Base-by-base conservation (phyloP, 768 basidiomycete species). In the Rhodosporidiobolus odoratus region DNA sequence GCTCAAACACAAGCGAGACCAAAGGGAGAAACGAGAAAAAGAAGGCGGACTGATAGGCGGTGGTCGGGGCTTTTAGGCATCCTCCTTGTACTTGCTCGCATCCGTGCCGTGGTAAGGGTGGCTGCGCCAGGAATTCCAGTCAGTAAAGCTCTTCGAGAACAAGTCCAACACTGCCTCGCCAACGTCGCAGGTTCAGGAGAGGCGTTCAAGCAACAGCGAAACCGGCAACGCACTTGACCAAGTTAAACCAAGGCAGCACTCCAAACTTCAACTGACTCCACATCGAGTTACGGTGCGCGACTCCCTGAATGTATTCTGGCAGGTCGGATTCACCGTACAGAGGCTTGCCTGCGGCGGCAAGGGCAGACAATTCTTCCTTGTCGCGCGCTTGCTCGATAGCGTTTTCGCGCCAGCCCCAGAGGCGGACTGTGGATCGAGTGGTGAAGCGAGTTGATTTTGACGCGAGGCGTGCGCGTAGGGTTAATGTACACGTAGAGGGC, bases 381-480 rank as follows among this genome's bases (percentile, higher is more conserved):
- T 97, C 95, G 80, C 82, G 84, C 60, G 85, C 85, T 74, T 89
- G 85, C 79, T 98, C 95, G 23, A 63, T 16, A n/a, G 62, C 85
- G 81, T 95, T 95, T 81, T 95, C 92, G 10, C 86, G 82, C 92
- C 91, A 94, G 61, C 92, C 92, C 91, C 90, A 93, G 83, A 95
- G 91, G n/a, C 92, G 91, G 78, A 86, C 90, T 92, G 77, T 17
- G 30, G 38, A 15, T 16, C 13, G 35, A 4, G 40, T 3, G 10
- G 53, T 3, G 10, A 16, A 23, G 34, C 21, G 23, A 5, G 38
- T 27, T 13, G 53, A n/a, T 10, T 9, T 50, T 38, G 30, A 21
- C 21, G n/a, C 13, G 3, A 47, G 50, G 43, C 21, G 32, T 13
- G 52, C 40, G 23, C 53, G 61, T 45, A 75, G 70, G 65, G 75